Conservation (phyloP, 2,329 filamentous ascomycete species). For the Sporothrix pseudoabietina region DNA sequence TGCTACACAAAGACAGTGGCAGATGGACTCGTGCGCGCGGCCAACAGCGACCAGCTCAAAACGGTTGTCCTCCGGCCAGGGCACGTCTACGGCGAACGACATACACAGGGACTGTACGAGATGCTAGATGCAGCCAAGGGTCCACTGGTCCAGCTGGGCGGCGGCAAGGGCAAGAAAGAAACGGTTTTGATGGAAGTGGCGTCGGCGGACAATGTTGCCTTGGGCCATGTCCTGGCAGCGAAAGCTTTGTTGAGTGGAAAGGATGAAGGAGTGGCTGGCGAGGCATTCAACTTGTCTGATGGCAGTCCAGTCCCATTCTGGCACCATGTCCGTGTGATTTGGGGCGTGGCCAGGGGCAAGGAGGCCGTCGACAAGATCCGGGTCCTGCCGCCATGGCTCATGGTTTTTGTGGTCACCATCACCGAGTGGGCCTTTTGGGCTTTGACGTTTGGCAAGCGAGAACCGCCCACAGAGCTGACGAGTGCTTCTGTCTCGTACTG, state of each 20-base stretch:
- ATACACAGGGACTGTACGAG: conserved; percentile 38
- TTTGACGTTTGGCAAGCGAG: conserved; percentile 37
- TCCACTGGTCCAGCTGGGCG: conserved; percentile 36
- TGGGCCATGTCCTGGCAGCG: conserved; percentile 39
- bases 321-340: conserved; percentile 37
- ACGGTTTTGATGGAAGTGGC: conserved; percentile 37
- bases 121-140: conserved; percentile 34
- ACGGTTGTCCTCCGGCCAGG: conserved; percentile 39
- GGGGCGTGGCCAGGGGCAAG: conserved; percentile 34
- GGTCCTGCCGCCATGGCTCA: conserved; percentile 39
- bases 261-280: conserved; percentile 38
- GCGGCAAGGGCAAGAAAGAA: conserved; percentile 33
- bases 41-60: conserved; percentile 38
- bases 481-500: conserved; percentile 37
- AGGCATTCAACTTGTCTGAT: conserved; percentile 43
- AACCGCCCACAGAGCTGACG: conserved; percentile 37
- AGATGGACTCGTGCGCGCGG: conserved; percentile 39
- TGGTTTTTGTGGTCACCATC: conserved; percentile 31
- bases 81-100: conserved; percentile 43
- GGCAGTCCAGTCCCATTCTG: conserved; percentile 36
- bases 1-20: conserved; percentile 42
- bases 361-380: conserved; percentile 27
- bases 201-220: conserved; percentile 38
- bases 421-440: conserved; percentile 37
- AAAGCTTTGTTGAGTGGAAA: conserved; percentile 37